Percentiles rank a stretch among this genome's conserved stretches.
Evolutionary conservation across 2,329 filamentous ascomycete genomes (phyloP).

Genomic region (Fusarium sp.): DNA sequence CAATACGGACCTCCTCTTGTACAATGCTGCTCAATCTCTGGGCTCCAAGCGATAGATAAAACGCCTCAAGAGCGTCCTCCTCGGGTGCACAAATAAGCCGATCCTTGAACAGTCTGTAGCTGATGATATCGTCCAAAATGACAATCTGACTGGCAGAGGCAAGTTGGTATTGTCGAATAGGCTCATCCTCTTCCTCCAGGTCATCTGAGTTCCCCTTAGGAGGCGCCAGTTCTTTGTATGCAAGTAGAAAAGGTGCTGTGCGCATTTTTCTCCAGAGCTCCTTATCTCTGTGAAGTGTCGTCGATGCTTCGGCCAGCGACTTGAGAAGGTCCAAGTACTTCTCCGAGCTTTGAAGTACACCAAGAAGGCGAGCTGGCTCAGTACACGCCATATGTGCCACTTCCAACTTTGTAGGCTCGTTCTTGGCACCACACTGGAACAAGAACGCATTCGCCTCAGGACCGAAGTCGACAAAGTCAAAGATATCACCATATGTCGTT

Average conservation of each 20-base stretch:
- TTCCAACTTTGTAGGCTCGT: slow-evolving; percentile 88
- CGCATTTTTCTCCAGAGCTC: slow-evolving; percentile 82
- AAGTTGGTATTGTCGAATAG: slow-evolving; percentile 83
- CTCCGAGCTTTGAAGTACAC: slow-evolving; percentile 82
- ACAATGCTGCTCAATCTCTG: slow-evolving; percentile 81
- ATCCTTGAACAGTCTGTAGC: slow-evolving; percentile 89
- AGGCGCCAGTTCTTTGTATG: slow-evolving; percentile 78
- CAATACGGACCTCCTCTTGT: slow-evolving; percentile 81
- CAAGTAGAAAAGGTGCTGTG: slow-evolving; percentile 81
- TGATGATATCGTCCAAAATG: slow-evolving; percentile 88
- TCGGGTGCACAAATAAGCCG: slow-evolving; percentile 88
- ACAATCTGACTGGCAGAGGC: slow-evolving; percentile 79
- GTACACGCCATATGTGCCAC: slow-evolving; percentile 85
- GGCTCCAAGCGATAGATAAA: slow-evolving; percentile 86
- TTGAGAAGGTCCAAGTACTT: slow-evolving; percentile 89
- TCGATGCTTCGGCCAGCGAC: slow-evolving; percentile 80
- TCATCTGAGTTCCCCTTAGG: slow-evolving; percentile 63
- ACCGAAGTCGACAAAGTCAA: slow-evolving; percentile 97
- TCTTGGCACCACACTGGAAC: slow-evolving; percentile 88
- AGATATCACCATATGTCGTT: slow-evolving; percentile 83
- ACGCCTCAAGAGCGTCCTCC: slow-evolving; percentile 86
- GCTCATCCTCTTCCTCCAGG: slow-evolving; percentile 71
- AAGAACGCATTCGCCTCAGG: slow-evolving; percentile 89
- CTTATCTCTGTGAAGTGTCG: slow-evolving; percentile 81
- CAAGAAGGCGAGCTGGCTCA: slow-evolving; percentile 85